Evolutionary conservation across 306 rosid genomes (phyloP), one percentile per base, ranked within the genome.

Genomic region (Rosa multiflora): DNA sequence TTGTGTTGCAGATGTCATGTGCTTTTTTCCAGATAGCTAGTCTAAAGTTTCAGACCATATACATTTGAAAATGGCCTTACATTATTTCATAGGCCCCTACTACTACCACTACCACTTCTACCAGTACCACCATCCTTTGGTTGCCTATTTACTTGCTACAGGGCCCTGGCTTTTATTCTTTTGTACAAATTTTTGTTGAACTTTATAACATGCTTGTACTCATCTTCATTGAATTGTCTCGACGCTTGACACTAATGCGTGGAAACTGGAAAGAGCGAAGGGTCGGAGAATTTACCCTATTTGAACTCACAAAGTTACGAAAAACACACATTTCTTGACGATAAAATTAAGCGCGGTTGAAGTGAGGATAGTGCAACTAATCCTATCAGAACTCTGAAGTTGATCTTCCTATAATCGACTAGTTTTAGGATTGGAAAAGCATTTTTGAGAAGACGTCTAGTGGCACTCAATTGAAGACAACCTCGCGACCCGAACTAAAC

Each of bases 51-150:
- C 55, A 68, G 51, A 42, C 23, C 46, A 10, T 9, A 32, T 23
- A 21, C 37, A 21, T 6, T 2, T 18, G 77, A 73, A 53, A 42
- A n/a, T 12, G 77, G 52, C 15, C 8, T 23, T 43, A 20, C 12
- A 64, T 64, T 64, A 64, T 64, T 64, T 64, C 70, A 32, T 35
- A 23, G 37, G 37, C 67, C 23, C 67, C 37, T 59, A 5, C 64
- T 10, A 59, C 66, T 21, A 59, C 66, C 44, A 6, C 6, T 4
- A 59, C 66, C 44, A 6, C 6, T 4, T 59, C 66, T 2, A 35
- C 70, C 70, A 35, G 44, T 64, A 20, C 70, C 70, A 32, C 44
- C 44, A 64, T 64, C 21, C 70, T 35, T 32, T 64, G 68, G 20
- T 62, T 26, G 17, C 14, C 32, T 23, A 11, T 11, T 29, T 26